Evolutionary conservation across 2,329 filamentous ascomycete genomes (phyloP), one percentile per base, ranked within the genome.

Genomic region (Emmonsiellopsis sp.): DNA sequence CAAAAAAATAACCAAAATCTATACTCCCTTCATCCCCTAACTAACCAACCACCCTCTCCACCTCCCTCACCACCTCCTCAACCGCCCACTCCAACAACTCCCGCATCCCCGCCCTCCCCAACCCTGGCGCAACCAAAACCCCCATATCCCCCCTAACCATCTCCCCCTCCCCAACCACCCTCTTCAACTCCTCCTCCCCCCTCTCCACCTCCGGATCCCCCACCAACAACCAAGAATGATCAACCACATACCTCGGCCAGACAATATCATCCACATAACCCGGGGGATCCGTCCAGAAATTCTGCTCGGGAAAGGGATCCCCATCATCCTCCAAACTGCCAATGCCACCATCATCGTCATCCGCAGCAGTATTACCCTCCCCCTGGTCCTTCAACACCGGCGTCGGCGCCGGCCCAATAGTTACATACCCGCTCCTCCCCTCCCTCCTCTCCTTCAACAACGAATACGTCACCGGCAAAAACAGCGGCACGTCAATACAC

Each of bases 241-340:
- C 82, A 51, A 80, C 76, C 3, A 87, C 87, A 69, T 96, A 97
- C 63, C 95, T 92, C 3, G 92, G 92, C 93, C 93, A 98, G 4
- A 98, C 93, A 52, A 98, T 80, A 66, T 87, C 81, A 67, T 97
- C 91, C 38, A 97, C 90, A 67, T 97, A 98, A 0, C 89, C 91
- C 0, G 89, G 89, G 0, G 93, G 93, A 69, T 98, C 93, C 54
- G 84, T 79, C 93, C 93, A 98, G 73, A 96, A 98, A 31, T 91
- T 92, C 64, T 96, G 48, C 20, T 54, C 66, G 32, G 64, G 64
- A 1, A 77, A 38, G 72, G 65, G 44, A 62, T 70, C 64, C 58
- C 63, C 64, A 66, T 54, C 16, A 56, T 58, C 16, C 16, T 52
- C 37, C 32, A 77, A 40, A 72, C 65, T 44, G 61, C 69, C 63